Evolutionary conservation across 305 asterid species (phyloP), one percentile per base, ranked within the genome.

Genomic region (Fraxinus angustifolia): DNA sequence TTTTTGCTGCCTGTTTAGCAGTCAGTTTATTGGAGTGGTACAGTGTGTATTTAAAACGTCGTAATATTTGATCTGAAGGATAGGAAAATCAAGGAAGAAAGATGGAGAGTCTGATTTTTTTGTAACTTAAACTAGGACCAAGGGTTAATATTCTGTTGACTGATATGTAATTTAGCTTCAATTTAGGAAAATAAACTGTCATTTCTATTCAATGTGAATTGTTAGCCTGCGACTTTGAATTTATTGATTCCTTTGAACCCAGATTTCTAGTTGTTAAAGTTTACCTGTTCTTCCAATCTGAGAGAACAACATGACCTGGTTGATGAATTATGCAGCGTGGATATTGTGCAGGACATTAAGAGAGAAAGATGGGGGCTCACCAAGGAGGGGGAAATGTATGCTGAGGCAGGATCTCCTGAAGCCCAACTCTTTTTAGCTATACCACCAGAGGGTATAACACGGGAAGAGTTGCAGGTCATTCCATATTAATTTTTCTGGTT

Each of bases 381-480:
- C 17, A 84, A 86, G 26, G 99, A 95, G 89, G 99, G 98, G 31
- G 88, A 88, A 36, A 62, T 82, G 36, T 95, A 93, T 85, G 91
- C 96, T 68, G 88, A 82, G 19, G 81, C 82, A 19, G 99, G 97
- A 83, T 91, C 99, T 80, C 97, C 99, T 19, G 98, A 95, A 92
- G 91, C 88, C 35, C 96, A 88, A 73, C 90, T 94, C 79, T 87
- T 91, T 84, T 84, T 71, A 60, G 95, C 96, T 65, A 87, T 94
- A 74, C 97, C 98, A 28, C 84, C 86, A 3, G 94, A 93, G 86
- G 98, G 97, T 60, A 90, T 87, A 79, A 65, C 92, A 0, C 89
- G 87, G 76, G 93, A 91, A 40, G 93, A 90, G 77, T 89, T 94
- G 84, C 93, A 93, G 97, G 98, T 94, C 79, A 73, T 50, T 6